Percentiles rank a stretch among this genome's conserved stretches.
These are phyloP conservation scores for Fraxinus latifolia DNA, from an alignment of 305 asterid species.

Conservation along the genomic window DNA sequence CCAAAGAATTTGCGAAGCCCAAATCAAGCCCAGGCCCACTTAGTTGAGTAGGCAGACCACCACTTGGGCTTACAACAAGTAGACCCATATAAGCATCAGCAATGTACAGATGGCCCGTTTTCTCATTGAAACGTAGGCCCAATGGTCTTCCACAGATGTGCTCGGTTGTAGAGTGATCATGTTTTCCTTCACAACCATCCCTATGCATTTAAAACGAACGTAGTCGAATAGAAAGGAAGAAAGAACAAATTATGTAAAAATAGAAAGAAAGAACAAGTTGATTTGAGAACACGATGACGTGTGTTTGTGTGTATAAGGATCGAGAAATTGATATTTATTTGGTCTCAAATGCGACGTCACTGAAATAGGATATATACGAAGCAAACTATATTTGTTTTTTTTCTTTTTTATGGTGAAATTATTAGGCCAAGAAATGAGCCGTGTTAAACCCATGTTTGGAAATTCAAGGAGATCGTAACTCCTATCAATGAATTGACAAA, in stretches of 20 bases:
- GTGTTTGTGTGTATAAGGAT: background rate
- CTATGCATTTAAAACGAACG: slow-evolving; percentile 4
- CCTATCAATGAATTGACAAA: background rate
- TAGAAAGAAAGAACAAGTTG: background rate
- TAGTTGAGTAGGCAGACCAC: slow-evolving; percentile 55
- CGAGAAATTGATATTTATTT: background rate
- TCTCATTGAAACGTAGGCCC: slow-evolving; percentile 53
- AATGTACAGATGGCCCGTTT: slow-evolving; percentile 53
- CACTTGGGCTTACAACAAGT: slow-evolving; percentile 50
- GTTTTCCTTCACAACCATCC: slow-evolving; percentile 40
- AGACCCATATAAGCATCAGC: slow-evolving; percentile 85
- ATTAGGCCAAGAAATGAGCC: too few relatives aligned
- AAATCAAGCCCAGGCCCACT: slow-evolving; percentile 36
- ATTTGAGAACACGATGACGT: background rate
- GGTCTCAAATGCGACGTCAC: background rate
- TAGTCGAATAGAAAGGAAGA: background rate
- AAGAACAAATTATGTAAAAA: background rate
- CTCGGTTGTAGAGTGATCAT: slow-evolving; percentile 38
- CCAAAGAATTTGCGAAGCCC: slow-evolving; percentile 61
- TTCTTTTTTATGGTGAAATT: too few relatives aligned
- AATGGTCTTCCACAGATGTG: slow-evolving; percentile 76
- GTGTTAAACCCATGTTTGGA: background rate
- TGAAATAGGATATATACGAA: too few relatives aligned
- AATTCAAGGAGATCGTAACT: background rate
- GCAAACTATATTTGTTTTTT: background rate